Percentiles rank a stretch among this genome's conserved stretches.
These are phyloP conservation scores for Leccinum subgranulosum DNA, from an alignment of 768 basidiomycete species.

Conservation along the genomic window DNA sequence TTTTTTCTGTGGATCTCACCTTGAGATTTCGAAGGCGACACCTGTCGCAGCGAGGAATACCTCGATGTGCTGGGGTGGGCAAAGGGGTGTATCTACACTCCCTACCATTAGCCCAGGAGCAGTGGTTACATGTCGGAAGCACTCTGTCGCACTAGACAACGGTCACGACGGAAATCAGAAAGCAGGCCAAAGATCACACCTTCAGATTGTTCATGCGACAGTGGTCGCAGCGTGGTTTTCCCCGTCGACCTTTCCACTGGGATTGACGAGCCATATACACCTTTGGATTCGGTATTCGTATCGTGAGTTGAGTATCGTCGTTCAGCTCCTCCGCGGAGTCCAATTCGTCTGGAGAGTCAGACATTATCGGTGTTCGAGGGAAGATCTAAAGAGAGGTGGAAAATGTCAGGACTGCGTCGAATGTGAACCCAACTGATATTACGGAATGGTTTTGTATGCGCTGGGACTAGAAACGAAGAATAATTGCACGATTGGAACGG, in stretches of 20 bases:
- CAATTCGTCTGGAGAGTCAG: conserved; percentile 37
- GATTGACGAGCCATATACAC: conserved; percentile 67
- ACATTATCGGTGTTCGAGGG: conserved; percentile 25
- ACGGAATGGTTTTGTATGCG: background rate
- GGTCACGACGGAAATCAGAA: conserved; percentile 11
- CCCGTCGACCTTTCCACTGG: conserved; percentile 71
- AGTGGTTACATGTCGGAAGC: conserved; percentile 69
- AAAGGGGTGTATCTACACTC: conserved; percentile 73
- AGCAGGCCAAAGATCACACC: conserved; percentile 38
- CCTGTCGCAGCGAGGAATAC: conserved; percentile 70
- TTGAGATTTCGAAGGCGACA: conserved; percentile 67
- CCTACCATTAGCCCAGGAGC: conserved; percentile 58
- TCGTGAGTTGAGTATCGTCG: conserved; percentile 55
- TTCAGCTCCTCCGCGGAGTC: conserved; percentile 38
- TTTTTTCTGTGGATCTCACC: conserved; percentile 35
- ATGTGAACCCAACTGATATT: conserved; percentile 7
- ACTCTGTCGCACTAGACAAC: conserved; percentile 61
- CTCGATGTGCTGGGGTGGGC: conserved; percentile 72
- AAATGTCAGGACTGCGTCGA: conserved; percentile 13
- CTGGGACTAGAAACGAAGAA: conserved; percentile 6
- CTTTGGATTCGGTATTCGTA: conserved; percentile 66
- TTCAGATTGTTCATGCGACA: conserved; percentile 71
- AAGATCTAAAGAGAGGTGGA: conserved; percentile 9
- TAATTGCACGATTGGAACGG: conserved; percentile 4
- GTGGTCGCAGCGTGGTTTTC: conserved; percentile 72